Conservation (phyloP, 2,329 filamentous ascomycete species). For the Diatrype stigma region DNA sequence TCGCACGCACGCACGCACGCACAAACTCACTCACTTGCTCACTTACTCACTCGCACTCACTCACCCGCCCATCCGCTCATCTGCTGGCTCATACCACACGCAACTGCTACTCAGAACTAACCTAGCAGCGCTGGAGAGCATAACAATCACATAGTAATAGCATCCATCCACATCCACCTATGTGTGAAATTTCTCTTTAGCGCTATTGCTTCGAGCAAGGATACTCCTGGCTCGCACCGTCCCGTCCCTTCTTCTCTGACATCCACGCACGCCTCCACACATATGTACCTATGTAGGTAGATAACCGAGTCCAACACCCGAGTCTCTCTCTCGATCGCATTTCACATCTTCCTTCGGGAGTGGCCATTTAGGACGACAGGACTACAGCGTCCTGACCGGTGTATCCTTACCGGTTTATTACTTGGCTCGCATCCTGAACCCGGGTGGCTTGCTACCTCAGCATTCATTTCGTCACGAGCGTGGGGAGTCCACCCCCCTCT, state of each 20-base stretch:
- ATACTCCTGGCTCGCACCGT: background rate
- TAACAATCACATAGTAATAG: no score
- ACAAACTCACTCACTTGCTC: no score
- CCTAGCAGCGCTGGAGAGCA: no score
- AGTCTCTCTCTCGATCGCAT: background rate
- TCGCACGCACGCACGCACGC: no score
- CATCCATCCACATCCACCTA: background rate
- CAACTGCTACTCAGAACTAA: no score
- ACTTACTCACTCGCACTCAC: no score
- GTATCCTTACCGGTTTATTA: background rate
- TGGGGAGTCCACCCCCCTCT: background rate
- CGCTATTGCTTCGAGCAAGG: background rate
- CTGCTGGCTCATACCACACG: no score
- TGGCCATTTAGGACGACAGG: background rate
- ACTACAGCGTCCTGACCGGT: background rate
- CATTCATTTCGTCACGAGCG: background rate
- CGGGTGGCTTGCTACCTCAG: background rate
- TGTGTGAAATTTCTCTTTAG: background rate
- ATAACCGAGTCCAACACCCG: background rate
- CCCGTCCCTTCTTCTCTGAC: slow-evolving; percentile 1
- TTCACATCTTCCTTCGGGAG: background rate
- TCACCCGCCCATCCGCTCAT: no score
- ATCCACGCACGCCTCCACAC: background rate
- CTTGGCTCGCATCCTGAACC: background rate
- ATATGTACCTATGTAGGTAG: slow-evolving; percentile 1